Conservation (phyloP, 179 eudicot genomes). For the Camellia oleifera region DNA sequence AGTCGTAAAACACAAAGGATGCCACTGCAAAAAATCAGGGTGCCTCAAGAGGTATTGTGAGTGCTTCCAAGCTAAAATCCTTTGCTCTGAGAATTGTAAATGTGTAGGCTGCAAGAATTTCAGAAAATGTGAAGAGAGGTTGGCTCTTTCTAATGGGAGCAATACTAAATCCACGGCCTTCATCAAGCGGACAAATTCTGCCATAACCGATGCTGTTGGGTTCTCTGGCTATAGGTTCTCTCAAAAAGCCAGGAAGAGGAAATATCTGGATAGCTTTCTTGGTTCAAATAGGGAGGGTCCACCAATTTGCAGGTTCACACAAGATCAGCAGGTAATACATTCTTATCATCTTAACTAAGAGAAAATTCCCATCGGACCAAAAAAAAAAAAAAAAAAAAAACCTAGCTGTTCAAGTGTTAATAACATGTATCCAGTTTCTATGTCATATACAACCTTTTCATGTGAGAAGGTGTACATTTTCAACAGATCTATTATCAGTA, state of each 20-base stretch:
- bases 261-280: background rate
- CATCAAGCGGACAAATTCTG: slow-evolving; percentile 9
- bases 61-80: slow-evolving; percentile 19
- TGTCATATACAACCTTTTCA: background rate
- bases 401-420: background rate
- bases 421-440: background rate
- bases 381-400: background rate
- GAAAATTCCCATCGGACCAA: no score
- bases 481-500: background rate
- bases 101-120: slow-evolving; percentile 21
- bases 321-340: slow-evolving; percentile 29
- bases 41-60: slow-evolving; percentile 25
- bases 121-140: slow-evolving; percentile 11
- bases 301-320: background rate
- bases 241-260: slow-evolving; percentile 8
- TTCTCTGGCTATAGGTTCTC: slow-evolving; percentile 6
- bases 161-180: background rate
- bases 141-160: background rate
- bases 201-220: slow-evolving; percentile 1
- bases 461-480: background rate
- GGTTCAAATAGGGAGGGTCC: slow-evolving; percentile 2
- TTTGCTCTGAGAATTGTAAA: slow-evolving; percentile 23
- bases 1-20: slow-evolving; percentile 15
- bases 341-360: background rate
- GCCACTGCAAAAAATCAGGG: slow-evolving; percentile 21